Evolutionary conservation across 768 basidiomycete species (phyloP).

Genomic region (Naganishia antarctica): DNA sequence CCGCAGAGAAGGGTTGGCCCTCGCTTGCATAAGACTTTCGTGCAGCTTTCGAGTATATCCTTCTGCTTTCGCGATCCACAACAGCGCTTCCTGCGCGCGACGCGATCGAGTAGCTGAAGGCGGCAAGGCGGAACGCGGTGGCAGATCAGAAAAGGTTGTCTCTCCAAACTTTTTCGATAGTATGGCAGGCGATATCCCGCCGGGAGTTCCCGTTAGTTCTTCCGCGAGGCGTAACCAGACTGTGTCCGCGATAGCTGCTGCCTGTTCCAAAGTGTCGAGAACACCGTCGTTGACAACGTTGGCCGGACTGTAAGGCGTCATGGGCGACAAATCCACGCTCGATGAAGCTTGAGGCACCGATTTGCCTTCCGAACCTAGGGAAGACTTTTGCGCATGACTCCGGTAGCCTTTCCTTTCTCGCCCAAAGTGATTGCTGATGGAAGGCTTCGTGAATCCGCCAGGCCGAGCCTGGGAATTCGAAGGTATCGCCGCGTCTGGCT

Average conservation of each 20-base stretch:
- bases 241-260: conserved; percentile 70
- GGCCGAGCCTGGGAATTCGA: conserved; percentile 31
- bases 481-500: neutral
- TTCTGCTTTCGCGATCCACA: conserved; percentile 58
- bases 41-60: conserved; percentile 62
- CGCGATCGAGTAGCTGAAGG: neutral
- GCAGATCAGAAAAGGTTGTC: neutral
- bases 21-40: conserved; percentile 58
- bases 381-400: conserved; percentile 43
- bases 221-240: conserved; percentile 68
- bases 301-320: conserved; percentile 53
- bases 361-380: conserved; percentile 48
- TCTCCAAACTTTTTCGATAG: conserved; percentile 12
- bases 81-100: conserved; percentile 34
- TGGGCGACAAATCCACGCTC: conserved; percentile 45
- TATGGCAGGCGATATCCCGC: conserved; percentile 11
- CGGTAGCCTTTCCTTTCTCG: conserved; percentile 15
- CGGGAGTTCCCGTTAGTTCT: conserved; percentile 45
- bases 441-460: conserved; percentile 15
- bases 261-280: conserved; percentile 68
- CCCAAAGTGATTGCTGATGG: conserved; percentile 30
- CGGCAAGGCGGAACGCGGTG: neutral
- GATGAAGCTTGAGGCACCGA: conserved; percentile 43
- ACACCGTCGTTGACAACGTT: conserved; percentile 72
- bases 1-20: conserved; percentile 51